Conservation (phyloP, 1,139 yeast genomes). For the Kluyveromyces marxianus region DNA sequence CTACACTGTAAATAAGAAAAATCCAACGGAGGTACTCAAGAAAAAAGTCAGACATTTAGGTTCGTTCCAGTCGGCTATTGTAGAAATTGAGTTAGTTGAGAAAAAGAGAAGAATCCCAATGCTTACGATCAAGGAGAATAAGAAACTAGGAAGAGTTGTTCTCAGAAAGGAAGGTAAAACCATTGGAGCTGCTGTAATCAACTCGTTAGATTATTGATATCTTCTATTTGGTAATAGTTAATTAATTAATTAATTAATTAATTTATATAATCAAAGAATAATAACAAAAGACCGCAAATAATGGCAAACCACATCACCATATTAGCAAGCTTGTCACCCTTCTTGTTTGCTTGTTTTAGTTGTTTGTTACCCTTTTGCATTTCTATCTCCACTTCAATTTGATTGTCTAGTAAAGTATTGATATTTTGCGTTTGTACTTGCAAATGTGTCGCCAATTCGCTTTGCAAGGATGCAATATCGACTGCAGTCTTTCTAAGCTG, state of each 20-base stretch:
- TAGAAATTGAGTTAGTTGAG: slow-evolving; percentile 55
- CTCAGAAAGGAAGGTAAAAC: slow-evolving; percentile 81
- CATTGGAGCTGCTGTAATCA: slow-evolving; percentile 69
- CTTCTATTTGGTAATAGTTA: background rate
- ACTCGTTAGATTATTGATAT: slow-evolving; percentile 6
- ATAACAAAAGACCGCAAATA: slow-evolving; percentile 51
- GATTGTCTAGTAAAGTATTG: slow-evolving; percentile 57
- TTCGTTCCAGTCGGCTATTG: slow-evolving; percentile 65
- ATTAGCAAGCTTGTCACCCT: slow-evolving; percentile 65
- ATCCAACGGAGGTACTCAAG: slow-evolving; percentile 35
- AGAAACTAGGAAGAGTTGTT: slow-evolving; percentile 71
- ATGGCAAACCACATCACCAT: slow-evolving; percentile 56
- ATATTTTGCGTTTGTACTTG: slow-evolving; percentile 72
- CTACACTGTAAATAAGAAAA: slow-evolving; percentile 41
- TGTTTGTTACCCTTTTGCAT: slow-evolving; percentile 69
- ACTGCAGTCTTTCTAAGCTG: slow-evolving; percentile 69
- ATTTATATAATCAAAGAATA: slow-evolving; percentile 47
- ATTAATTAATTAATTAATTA: slow-evolving; percentile 7
- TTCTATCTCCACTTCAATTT: slow-evolving; percentile 61
- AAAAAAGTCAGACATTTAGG: slow-evolving; percentile 64
- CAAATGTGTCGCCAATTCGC: slow-evolving; percentile 69
- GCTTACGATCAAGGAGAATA: slow-evolving; percentile 50
- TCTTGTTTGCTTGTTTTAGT: slow-evolving; percentile 59
- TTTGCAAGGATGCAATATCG: slow-evolving; percentile 73
- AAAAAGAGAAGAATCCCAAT: slow-evolving; percentile 48